phyloP scores from a whole-genome alignment of 2,329 filamentous ascomycete species.

The Coniella lustricola region DNA sequence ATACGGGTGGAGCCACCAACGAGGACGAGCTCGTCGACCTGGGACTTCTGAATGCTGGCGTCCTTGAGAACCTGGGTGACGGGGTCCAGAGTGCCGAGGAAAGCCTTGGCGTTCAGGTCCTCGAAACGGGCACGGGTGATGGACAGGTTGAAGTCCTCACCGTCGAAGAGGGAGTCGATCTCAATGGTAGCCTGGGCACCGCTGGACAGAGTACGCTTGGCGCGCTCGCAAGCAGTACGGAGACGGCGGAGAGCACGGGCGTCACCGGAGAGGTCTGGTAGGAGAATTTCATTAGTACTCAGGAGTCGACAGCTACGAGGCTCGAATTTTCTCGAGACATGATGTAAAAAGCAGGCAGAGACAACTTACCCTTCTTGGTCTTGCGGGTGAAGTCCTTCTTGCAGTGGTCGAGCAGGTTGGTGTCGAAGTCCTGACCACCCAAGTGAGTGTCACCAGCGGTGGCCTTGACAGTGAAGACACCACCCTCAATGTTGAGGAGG shows the following conservation, averaged over 20 bases:
- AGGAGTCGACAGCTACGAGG: too few species aligned
- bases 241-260: slow-evolving; percentile 91
- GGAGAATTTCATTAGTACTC: too few species aligned
- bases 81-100: slow-evolving; percentile 86
- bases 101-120: slow-evolving; percentile 94
- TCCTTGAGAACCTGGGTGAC: slow-evolving; percentile 97
- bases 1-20: slow-evolving; percentile 99
- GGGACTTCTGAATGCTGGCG: slow-evolving; percentile 76
- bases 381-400: slow-evolving; percentile 88
- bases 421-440: slow-evolving; percentile 95
- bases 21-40: slow-evolving; percentile 96
- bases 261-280: slow-evolving; percentile 74
- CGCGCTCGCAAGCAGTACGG: slow-evolving; percentile 96
- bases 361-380: slow-evolving; percentile 71
- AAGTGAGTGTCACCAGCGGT: slow-evolving; percentile 96
- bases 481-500: slow-evolving; percentile 95
- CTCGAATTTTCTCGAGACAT: too few species aligned
- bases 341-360: too few species aligned
- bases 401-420: slow-evolving; percentile 91
- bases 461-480: slow-evolving; percentile 98
- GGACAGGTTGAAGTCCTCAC: slow-evolving; percentile 93
- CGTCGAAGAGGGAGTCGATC: slow-evolving; percentile 97
- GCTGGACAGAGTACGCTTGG: slow-evolving; percentile 97
- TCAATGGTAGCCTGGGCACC: slow-evolving; percentile 96
- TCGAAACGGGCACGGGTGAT: slow-evolving; percentile 99